Conservation (phyloP, 2,329 filamentous ascomycete species). For the Fusarium sp. region DNA sequence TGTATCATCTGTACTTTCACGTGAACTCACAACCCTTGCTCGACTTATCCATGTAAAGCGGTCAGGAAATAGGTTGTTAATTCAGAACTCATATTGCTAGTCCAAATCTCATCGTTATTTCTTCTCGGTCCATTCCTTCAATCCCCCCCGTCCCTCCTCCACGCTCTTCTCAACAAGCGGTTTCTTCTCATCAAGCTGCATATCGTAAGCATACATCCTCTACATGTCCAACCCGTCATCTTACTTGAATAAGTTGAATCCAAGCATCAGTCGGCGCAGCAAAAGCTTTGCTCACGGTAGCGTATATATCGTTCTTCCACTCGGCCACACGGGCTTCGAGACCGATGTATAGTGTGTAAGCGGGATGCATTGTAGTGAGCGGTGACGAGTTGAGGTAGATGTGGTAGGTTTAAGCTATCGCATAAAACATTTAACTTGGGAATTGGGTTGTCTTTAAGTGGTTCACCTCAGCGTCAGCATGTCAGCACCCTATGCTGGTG, state of each 20-base stretch:
- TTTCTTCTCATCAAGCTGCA: conserved; percentile 21
- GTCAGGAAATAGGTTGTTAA: neutral
- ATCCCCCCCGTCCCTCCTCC: conserved; percentile 13
- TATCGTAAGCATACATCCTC: neutral
- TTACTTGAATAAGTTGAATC: neutral
- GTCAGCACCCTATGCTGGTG: conserved; percentile 14
- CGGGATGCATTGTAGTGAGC: conserved; percentile 22
- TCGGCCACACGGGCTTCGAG: conserved; percentile 9
- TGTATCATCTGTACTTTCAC: too few species aligned
- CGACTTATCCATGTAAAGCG: too few species aligned
- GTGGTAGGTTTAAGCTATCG: too few species aligned
- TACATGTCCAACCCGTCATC: accelerated
- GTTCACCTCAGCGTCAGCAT: neutral
- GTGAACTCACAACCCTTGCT: neutral
- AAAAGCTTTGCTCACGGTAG: conserved; percentile 3
- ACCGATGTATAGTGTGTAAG: conserved; percentile 27
- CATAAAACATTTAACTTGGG: neutral
- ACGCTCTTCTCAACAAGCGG: neutral
- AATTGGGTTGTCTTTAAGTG: neutral
- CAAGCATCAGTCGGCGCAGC: neutral
- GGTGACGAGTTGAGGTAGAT: too few species aligned
- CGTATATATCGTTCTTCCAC: conserved; percentile 7
- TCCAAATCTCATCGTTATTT: neutral
- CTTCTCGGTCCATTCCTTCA: neutral
- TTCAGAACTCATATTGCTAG: too few species aligned